Evolutionary conservation across 2,329 filamentous ascomycete species (phyloP).

Genomic region (Hypocreales sp.): DNA sequence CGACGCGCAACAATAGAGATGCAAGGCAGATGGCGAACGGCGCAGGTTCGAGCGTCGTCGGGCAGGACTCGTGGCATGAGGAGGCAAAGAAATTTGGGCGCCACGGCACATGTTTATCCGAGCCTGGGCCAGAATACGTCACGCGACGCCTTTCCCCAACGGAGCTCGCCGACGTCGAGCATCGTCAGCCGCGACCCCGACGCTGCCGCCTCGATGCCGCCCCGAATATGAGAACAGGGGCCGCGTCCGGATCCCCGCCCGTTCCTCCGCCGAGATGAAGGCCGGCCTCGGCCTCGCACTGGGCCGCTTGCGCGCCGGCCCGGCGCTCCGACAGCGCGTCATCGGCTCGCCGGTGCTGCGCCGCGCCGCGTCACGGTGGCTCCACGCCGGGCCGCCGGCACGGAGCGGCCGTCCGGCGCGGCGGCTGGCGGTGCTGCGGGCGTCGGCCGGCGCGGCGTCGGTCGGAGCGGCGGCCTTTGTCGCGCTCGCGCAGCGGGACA

Average conservation of each 20-base stretch:
- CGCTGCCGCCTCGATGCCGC: background rate
- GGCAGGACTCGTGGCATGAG: no score
- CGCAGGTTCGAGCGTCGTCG: no score
- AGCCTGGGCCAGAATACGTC: constrained; percentile 10
- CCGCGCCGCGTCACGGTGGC: constrained; percentile 11
- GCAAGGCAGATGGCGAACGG: no score
- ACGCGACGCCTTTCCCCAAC: constrained; percentile 2
- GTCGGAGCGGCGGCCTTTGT: constrained; percentile 43
- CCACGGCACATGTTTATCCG: constrained; percentile 12
- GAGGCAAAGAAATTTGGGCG: no score
- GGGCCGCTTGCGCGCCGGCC: constrained; percentile 27
- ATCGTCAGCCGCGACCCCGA: no score
- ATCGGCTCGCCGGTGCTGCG: constrained; percentile 7
- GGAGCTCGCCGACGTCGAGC: background rate
- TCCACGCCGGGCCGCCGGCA: constrained; percentile 7
- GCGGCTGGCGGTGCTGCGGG: constrained; percentile 18
- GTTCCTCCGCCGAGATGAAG: constrained; percentile 26
- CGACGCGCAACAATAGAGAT: no score
- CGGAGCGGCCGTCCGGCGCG: constrained; percentile 8
- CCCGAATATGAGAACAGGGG: constrained; percentile 7
- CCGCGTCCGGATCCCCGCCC: constrained; percentile 1
- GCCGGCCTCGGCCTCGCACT: constrained; percentile 23
- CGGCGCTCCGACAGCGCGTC: constrained; percentile 14
- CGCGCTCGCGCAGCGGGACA: constrained; percentile 38
- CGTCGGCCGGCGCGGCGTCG: constrained; percentile 22